Base-by-base conservation (phyloP, 768 basidiomycete species). In the Pleurotus citrinopileatus region DNA sequence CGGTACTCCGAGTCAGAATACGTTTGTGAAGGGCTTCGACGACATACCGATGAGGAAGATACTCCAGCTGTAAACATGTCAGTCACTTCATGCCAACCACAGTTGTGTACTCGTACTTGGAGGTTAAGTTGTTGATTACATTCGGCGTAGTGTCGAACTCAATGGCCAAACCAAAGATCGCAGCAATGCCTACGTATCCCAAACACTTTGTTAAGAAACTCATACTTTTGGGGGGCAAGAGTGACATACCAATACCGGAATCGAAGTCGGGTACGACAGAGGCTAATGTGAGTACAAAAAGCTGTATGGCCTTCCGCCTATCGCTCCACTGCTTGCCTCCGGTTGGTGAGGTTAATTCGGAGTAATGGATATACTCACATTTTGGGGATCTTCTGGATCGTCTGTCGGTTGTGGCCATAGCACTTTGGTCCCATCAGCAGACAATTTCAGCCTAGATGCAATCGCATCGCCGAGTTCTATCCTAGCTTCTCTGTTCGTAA, bases 221-320 rank as follows among this genome's bases (percentile, higher is more conserved):
- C n/a, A 19, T 10, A 37, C 17, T 9, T 9, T 10, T 20, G 20
- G 40, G 15, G 42, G 2, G 25, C n/a, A 29, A 38, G 2, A 3
- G 1, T 10, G 12, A 40, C 61, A 43, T 10, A 71, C 71, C 83
- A 42, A 82, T 78, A 0, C 77, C 81, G 2, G 81, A 83, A 58
- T 79, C 75, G 54, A 84, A 84, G 56, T 84, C 83, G 0, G 83
- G 83, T 4, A 83, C 77, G 44, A 84, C 77, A 0, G 83, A 75
- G 10, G 83, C 81, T 37, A 84, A 61, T 0, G 80, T 83, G 57
- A 82, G 61, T 51, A 84, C 77, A 34, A 78, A 57, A 10, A 86
- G 68, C 59, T 81, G 70, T 3, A 79, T 55, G 47, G 70, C 73
- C 63, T 83, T 84, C 36, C 70, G 70, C 28, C 68, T 58, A 42